phyloP scores from a whole-genome alignment of 768 basidiomycete genomes.

The Mycena belliarum region DNA sequence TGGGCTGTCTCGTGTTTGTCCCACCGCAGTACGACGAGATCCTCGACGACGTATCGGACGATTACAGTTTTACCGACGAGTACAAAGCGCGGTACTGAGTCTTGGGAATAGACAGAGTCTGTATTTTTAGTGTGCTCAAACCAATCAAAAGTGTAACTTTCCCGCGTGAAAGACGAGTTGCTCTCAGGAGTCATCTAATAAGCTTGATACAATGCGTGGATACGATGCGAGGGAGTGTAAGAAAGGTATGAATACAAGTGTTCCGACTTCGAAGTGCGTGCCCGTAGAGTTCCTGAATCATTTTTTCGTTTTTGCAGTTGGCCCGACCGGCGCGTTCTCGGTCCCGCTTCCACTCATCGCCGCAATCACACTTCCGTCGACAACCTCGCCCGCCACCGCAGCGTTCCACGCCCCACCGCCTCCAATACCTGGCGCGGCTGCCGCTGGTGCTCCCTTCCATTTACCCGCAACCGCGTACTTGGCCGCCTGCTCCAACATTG shows the following conservation, averaged over 20 bases:
- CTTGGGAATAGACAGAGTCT: background rate
- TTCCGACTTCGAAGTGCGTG: conserved; percentile 8
- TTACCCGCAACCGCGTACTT: conserved; percentile 32
- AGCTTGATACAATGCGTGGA: background rate
- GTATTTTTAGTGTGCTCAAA: conserved; percentile 16
- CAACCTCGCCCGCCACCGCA: background rate
- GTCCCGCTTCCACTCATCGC: conserved; percentile 14
- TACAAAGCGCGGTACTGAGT: too few relatives aligned
- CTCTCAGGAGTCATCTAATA: too few relatives aligned
- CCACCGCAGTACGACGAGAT: conserved; percentile 8
- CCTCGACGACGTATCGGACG: background rate
- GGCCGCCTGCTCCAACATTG: conserved; percentile 64
- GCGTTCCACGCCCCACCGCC: conserved; percentile 13
- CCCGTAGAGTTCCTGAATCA: conserved; percentile 1
- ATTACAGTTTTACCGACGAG: background rate
- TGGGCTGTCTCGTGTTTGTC: conserved; percentile 20
- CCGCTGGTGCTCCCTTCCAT: conserved; percentile 6
- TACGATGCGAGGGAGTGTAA: conserved; percentile 1
- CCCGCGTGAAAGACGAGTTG: too few relatives aligned
- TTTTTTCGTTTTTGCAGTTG: conserved; percentile 12
- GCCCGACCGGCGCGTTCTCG: conserved; percentile 13
- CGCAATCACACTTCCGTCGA: conserved; percentile 7
- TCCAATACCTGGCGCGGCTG: conserved; percentile 6
- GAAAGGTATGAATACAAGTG: conserved; percentile 10
- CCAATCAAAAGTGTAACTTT: too few relatives aligned